Percentiles rank a stretch among this genome's conserved stretches.
Conservation (phyloP, 257 asterid genomes). For the Osmanthus fragrans region DNA sequence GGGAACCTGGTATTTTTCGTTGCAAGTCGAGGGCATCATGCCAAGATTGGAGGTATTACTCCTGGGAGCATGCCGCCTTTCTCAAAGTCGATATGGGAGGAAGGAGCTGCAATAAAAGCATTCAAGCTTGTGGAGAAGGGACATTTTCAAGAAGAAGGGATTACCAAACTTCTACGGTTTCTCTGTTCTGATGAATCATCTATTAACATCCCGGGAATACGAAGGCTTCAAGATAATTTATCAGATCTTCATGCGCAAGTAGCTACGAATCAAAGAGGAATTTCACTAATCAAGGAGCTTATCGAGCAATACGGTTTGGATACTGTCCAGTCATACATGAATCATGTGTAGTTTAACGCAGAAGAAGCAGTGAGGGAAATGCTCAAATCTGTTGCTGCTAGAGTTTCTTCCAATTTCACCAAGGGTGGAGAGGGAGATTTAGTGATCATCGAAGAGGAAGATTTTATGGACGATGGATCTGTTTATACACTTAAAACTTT, state of each 20-base stretch:
- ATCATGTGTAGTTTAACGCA: conserved; percentile 85
- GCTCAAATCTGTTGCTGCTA: conserved; percentile 81
- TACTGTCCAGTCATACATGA: conserved; percentile 95
- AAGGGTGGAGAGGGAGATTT: conserved; percentile 32
- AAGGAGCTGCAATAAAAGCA: conserved; percentile 97
- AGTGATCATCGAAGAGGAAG: conserved; percentile 81
- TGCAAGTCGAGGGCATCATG: conserved; percentile 98
- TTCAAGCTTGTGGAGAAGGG: conserved; percentile 94
- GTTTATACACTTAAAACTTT: conserved; percentile 75
- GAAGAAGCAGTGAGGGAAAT: conserved; percentile 93
- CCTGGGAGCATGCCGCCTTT: conserved; percentile 99
- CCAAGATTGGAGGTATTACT: conserved; percentile 97
- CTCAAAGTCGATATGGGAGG: conserved; percentile 93
- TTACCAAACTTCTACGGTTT: conserved; percentile 63
- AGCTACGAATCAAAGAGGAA: conserved; percentile 98
- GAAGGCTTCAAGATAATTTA: conserved; percentile 93
- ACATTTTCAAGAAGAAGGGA: conserved; percentile 83
- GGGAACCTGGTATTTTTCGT: conserved; percentile 80
- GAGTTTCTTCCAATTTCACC: conserved; percentile 38
- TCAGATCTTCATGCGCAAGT: conserved; percentile 97
- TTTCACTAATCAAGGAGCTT: conserved; percentile 84
- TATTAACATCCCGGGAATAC: conserved; percentile 72
- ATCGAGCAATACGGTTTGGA: conserved; percentile 88
- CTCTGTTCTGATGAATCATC: conserved; percentile 57
- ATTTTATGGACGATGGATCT: conserved; percentile 96